Evolutionary conservation across 208 protist genomes (phyloP), one percentile per base, ranked within the genome.

Genomic region (Novymonas esmeraldas): DNA sequence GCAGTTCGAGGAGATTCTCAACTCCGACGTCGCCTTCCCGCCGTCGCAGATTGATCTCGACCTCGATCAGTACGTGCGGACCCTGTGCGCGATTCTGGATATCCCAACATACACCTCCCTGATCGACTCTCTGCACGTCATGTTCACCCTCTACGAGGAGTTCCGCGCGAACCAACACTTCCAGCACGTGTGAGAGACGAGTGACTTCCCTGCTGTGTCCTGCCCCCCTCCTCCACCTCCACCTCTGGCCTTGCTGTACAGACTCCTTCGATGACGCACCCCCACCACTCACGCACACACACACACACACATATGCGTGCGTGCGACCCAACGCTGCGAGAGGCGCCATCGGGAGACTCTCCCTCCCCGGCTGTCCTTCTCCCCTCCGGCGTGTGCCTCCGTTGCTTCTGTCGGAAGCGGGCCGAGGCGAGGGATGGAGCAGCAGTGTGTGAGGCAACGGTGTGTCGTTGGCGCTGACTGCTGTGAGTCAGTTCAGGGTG

Each of bases 141-240:
- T 99, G 76, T 99, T 99, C 76, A 97, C 97, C 22, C 70, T 99
- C 10, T 99, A 98, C 66, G 82, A 96, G 54, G 97, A 98, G 36
- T 99, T 99, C 74, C 88, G 97, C 52, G 77, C 77, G 1, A 98
- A 98, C 67, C 94, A 98, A 67, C 95, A 98, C 71, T 98, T 98
- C 64, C 86, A 97, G 73, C 87, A 95, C 55, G 89, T 91, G 39
- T 93, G 82, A 1, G 0, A 29, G 22, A 39, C 24, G 24, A 48
- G 36, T 33, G 22, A n/a, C 52, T 61, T 42, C 34, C 18, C 44
- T 28, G n/a, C n/a, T n/a, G n/a, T n/a, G n/a, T n/a, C n/a, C n/a
- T n/a, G n/a, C n/a, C n/a, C n/a, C n/a, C 52, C 24, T 41, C 36
- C 36, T 41, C 7, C 36, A 5, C 36, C 36, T 41, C 36, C 36